These are phyloP conservation scores for Styphnolobium japonicum DNA, from an alignment of 306 rosid species.

Conservation along the genomic window DNA sequence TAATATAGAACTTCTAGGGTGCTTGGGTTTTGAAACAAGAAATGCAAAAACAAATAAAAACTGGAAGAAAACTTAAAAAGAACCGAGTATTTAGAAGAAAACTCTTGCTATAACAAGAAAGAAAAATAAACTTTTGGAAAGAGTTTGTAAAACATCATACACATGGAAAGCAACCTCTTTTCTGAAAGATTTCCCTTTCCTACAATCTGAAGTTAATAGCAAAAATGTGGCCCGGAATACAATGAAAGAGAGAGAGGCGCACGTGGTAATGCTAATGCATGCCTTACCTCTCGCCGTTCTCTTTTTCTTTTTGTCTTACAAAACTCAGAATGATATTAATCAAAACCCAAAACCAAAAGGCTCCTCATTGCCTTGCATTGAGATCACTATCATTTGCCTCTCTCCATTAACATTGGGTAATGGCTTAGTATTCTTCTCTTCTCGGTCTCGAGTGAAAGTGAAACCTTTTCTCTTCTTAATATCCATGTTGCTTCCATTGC, in stretches of 20 bases:
- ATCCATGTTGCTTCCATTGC: neutral
- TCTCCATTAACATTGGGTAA: conserved; percentile 3
- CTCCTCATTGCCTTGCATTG: conserved; percentile 10
- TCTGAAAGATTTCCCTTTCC: neutral
- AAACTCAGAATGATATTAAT: conserved; percentile 15
- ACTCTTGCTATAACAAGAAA: neutral
- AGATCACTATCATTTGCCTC: conserved; percentile 24
- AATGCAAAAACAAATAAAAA: neutral
- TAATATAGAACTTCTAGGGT: conserved; percentile 19
- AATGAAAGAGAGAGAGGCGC: conserved; percentile 35
- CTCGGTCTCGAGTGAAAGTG: neutral
- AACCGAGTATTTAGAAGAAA: neutral
- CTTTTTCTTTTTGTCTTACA: conserved; percentile 10
- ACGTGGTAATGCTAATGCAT: conserved; percentile 62
- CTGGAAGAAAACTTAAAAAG: neutral
- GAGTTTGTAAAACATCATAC: neutral
- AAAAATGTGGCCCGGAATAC: conserved; percentile 32
- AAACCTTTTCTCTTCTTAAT: neutral
- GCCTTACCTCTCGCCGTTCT: conserved; percentile 23
- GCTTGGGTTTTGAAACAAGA: conserved; percentile 21
- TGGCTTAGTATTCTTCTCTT: conserved; percentile 3
- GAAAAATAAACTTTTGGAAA: neutral
- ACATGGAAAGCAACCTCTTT: neutral
- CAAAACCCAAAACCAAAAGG: conserved; percentile 14
- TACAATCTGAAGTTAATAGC: conserved; percentile 17